Evolutionary conservation across 108 stramenopile species (phyloP).

Genomic region (Cyclotella cryptica): DNA sequence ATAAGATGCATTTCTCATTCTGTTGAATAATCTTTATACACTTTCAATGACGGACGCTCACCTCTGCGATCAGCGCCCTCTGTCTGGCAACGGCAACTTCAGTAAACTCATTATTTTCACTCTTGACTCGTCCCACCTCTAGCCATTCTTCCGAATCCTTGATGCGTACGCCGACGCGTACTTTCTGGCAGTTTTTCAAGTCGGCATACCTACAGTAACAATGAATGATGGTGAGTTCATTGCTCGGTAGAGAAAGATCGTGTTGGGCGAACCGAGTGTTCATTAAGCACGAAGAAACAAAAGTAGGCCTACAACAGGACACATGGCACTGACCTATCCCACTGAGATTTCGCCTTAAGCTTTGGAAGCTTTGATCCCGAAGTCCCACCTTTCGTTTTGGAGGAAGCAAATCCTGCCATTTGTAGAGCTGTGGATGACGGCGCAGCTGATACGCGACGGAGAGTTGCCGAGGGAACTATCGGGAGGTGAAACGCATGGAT

Average conservation of each 20-base stretch:
- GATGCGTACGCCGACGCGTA: conserved; percentile 67
- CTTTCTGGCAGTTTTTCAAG: conserved; percentile 58
- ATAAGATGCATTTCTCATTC: neutral
- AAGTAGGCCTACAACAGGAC: too few relatives aligned
- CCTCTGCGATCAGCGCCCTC: conserved; percentile 79
- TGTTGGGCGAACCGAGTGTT: neutral
- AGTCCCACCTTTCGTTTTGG: conserved; percentile 1
- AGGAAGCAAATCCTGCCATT: conserved; percentile 38
- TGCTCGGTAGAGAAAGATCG: neutral
- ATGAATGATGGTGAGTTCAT: neutral
- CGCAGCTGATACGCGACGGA: neutral
- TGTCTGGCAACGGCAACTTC: conserved; percentile 70
- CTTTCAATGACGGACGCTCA: conserved; percentile 25
- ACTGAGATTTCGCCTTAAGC: conserved; percentile 64
- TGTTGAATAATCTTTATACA: neutral
- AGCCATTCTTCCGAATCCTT: conserved; percentile 62
- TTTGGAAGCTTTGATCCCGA: conserved; percentile 35
- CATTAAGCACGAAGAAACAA: neutral
- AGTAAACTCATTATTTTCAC: conserved; percentile 57
- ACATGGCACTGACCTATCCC: conserved; percentile 60
- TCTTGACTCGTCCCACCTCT: conserved; percentile 70
- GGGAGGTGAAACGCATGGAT: too few relatives aligned
- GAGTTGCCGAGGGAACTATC: too few relatives aligned
- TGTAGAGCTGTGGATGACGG: neutral
- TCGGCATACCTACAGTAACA: conserved; percentile 54